Evolutionary conservation across 2,329 filamentous ascomycete genomes (phyloP).

Genomic region (Magnaporthiopsis poae): DNA sequence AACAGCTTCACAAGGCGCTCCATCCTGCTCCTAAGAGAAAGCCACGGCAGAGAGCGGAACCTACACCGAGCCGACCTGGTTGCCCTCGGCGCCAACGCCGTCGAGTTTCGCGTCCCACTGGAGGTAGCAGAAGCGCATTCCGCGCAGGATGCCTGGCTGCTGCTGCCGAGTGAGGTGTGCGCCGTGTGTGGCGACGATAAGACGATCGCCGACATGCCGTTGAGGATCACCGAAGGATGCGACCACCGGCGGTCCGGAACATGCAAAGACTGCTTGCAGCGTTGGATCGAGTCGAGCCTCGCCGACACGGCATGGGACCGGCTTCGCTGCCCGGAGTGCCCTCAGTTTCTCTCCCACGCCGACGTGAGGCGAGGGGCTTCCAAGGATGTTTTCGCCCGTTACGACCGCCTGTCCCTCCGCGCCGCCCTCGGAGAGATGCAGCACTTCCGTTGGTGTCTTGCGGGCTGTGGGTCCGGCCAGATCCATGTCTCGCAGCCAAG

Average conservation of each 20-base stretch:
- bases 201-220: constrained; percentile 23
- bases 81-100: constrained; percentile 16
- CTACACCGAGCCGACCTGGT: neutral
- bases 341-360: constrained; percentile 19
- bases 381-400: constrained; percentile 21
- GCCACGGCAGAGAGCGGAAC: neutral
- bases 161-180: constrained; percentile 22
- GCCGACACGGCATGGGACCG: constrained; percentile 22
- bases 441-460: constrained; percentile 29
- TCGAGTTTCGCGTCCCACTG: constrained; percentile 22
- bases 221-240: constrained; percentile 21
- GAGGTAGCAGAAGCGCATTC: constrained; percentile 20
- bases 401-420: constrained; percentile 26
- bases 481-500: constrained; percentile 18
- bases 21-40: neutral
- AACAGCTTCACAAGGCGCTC: constrained; percentile 7
- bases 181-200: constrained; percentile 26
- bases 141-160: constrained; percentile 24
- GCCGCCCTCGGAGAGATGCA: constrained; percentile 19
- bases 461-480: constrained; percentile 28
- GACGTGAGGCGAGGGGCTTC: constrained; percentile 22
- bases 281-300: constrained; percentile 25
- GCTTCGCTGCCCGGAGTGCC: constrained; percentile 27
- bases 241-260: constrained; percentile 17
- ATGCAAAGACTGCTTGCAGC: constrained; percentile 24